A percentile compares a stretch with the other conserved stretches of the same genome.
Conservation (phyloP, 2,329 filamentous ascomycete genomes). For the Penicillium oxalicum region DNA sequence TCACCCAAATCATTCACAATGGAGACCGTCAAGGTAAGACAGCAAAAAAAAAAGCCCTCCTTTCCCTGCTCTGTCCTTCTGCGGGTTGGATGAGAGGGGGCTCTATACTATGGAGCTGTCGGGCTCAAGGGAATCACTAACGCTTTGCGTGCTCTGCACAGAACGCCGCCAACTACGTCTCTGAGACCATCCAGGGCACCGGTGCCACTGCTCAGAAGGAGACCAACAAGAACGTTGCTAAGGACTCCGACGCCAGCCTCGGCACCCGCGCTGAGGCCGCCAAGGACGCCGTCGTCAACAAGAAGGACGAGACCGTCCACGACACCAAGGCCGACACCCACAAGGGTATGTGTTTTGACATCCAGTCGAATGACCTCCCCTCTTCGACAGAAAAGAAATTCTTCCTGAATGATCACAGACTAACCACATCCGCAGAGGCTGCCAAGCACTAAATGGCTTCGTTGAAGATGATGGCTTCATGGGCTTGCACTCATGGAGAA, state of each 20-base stretch:
- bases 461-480: no score
- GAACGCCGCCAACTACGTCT: slow-evolving; percentile 64
- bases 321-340: slow-evolving; percentile 30
- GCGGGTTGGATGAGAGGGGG: no score
- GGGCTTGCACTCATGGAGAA: no score
- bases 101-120: no score
- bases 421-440: slow-evolving; percentile 1
- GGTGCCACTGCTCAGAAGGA: slow-evolving; percentile 57
- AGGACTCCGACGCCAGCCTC: slow-evolving; percentile 51
- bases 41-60: no score
- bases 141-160: not conserved
- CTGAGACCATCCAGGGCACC: slow-evolving; percentile 56
- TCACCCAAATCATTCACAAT: not conserved
- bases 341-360: slow-evolving; percentile 10
- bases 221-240: slow-evolving; percentile 63
- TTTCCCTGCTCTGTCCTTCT: no score
- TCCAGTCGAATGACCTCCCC: no score
- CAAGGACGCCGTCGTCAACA: slow-evolving; percentile 48
- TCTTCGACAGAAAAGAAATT: not conserved
- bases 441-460: slow-evolving; percentile 8
- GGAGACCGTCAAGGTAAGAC: not conserved
- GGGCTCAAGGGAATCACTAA: not conserved
- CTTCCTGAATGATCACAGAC: not conserved
- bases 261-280: slow-evolving; percentile 51
- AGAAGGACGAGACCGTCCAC: slow-evolving; percentile 49